These are phyloP conservation scores for Penicillium sclerotiorum DNA, from an alignment of 2,329 filamentous ascomycete genomes.

Conservation along the genomic window DNA sequence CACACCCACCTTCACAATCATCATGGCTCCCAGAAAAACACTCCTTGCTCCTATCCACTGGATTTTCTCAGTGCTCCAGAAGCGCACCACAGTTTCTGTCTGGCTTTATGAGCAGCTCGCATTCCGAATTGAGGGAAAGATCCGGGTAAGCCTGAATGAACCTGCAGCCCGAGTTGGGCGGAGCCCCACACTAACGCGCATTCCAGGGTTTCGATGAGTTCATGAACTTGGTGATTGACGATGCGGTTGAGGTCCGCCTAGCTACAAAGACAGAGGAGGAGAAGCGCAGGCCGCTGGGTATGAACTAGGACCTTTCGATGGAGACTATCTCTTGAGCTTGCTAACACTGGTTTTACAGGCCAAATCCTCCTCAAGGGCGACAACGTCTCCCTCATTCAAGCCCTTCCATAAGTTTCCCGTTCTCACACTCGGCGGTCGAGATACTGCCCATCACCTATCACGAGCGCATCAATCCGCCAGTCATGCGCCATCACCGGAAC, in stretches of 20 bases:
- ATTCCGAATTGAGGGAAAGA: slow-evolving; percentile 94
- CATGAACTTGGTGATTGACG: slow-evolving; percentile 97
- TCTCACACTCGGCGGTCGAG: slow-evolving; percentile 32
- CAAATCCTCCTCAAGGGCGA: slow-evolving; percentile 87
- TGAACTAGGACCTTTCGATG: slow-evolving; percentile 24
- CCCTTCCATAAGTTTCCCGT: slow-evolving; percentile 36
- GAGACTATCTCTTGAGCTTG: background rate
- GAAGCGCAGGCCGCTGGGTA: slow-evolving; percentile 77
- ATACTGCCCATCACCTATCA: slow-evolving; percentile 70
- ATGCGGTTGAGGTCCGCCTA: slow-evolving; percentile 88
- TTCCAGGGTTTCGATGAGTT: slow-evolving; percentile 96
- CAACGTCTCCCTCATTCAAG: slow-evolving; percentile 80
- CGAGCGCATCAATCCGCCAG: slow-evolving; percentile 75
- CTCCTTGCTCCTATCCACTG: slow-evolving; percentile 80
- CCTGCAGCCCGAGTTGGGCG: background rate
- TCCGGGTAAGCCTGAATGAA: slow-evolving; percentile 65
- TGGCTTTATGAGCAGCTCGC: slow-evolving; percentile 97
- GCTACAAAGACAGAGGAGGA: slow-evolving; percentile 81
- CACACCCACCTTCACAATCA: slow-evolving; percentile 15
- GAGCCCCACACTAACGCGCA: background rate
- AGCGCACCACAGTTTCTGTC: slow-evolving; percentile 83
- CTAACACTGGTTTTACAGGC: slow-evolving; percentile 50
- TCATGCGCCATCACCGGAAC: slow-evolving; percentile 78
- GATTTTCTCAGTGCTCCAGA: slow-evolving; percentile 88
- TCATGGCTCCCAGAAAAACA: slow-evolving; percentile 65